Conservation (phyloP, 2,329 filamentous ascomycete species). For the Iodosphaeria phyllophila region DNA sequence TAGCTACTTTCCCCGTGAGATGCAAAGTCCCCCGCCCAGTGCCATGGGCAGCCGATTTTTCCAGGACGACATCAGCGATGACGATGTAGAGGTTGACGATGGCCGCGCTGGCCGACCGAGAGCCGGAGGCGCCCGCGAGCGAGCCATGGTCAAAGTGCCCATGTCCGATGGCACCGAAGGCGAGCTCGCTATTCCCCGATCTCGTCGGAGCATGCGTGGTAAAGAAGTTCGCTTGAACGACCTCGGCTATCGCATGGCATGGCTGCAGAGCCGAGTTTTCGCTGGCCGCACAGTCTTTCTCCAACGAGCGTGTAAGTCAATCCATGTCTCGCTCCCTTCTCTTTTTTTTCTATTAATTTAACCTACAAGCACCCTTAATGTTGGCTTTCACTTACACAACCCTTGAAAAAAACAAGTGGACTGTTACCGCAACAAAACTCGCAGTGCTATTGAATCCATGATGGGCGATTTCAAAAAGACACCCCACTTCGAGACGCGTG, state of each 20-base stretch:
- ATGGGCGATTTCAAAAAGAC: conserved; percentile 59
- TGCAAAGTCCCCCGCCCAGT: conserved; percentile 68
- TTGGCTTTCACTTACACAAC: background rate
- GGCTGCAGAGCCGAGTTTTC: conserved; percentile 88
- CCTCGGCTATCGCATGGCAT: conserved; percentile 85
- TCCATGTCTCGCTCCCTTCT: background rate
- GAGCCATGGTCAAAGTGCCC: conserved; percentile 39
- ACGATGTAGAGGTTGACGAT: conserved; percentile 38
- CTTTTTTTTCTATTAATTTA: background rate
- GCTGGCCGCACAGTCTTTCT: conserved; percentile 72
- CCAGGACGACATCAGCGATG: conserved; percentile 37
- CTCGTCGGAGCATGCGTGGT: conserved; percentile 47
- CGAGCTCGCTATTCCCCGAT: conserved; percentile 57
- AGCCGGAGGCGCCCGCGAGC: conserved; percentile 14
- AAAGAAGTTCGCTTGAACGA: conserved; percentile 90
- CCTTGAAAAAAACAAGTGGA: conserved; percentile 72
- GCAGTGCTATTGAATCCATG: conserved; percentile 58
- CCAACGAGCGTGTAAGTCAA: conserved; percentile 68
- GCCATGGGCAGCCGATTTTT: conserved; percentile 61
- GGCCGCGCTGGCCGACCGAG: conserved; percentile 18
- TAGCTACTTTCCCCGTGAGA: conserved; percentile 82
- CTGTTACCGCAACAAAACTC: conserved; percentile 55
- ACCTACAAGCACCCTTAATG: background rate
- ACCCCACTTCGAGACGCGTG: conserved; percentile 75
- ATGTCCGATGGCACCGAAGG: conserved; percentile 51